Base-by-base conservation (phyloP, 345 rosid species). In the Brassica rapa region DNA sequence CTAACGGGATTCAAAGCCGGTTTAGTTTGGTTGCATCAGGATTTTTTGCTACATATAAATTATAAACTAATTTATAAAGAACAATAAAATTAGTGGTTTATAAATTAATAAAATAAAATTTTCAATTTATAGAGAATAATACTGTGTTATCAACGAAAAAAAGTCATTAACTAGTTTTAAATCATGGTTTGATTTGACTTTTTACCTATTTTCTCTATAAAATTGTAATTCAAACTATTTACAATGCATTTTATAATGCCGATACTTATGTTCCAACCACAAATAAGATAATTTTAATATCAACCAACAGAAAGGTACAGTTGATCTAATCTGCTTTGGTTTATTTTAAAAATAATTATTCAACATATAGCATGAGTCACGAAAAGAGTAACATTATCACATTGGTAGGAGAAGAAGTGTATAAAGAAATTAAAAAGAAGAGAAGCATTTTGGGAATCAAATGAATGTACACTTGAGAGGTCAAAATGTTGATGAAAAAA, bases 251-350 rank as follows among this genome's bases (percentile, higher is more conserved):
- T 69, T 69, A 32, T 77, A 43, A 7, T 24, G 57, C 24, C 37
- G 71, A 77, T 35, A 16, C 37, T 35, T 51, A 70, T 51, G 75
- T 77, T 51, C 25, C 71, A 76, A 76, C 79, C 3, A 32, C 49
- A 46, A 60, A 2, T 60, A 68, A 41, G 8, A 41, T 61, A 41
- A 43, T 16, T 46, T 0, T 6, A 23, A 8, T 68, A 51, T 43
- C 74, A 24, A 57, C 72, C 61, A 78, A 65, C 67, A 65, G 72
- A 78, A 66, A 78, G 72, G 10, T 77, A 64, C 81, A 78, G 64
- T 24, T 78, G 60, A 71, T 65, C 77, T 77, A 71, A 77, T 35
- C 19, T 7, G 33, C 16, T 53, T 53, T 23, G 6, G 59, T 53
- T 53, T 53, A 53, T 16, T 16, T 53, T 15, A 5, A 5, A 46